phyloP scores from a whole-genome alignment of 208 protist species.

The Trypanosomatidae sp. region DNA sequence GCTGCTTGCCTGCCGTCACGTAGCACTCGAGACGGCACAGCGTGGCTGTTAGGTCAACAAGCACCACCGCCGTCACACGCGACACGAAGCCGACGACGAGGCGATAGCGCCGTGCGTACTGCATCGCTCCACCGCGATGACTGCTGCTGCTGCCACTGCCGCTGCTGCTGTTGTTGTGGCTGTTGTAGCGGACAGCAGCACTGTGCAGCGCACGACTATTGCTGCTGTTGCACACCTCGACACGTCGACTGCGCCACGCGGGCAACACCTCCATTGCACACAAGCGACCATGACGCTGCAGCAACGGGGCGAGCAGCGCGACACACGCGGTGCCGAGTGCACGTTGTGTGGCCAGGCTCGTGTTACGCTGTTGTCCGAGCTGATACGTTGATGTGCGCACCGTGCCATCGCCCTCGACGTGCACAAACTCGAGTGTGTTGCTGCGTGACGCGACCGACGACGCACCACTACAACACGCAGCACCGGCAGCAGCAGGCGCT shows the following conservation, averaged over 20 bases:
- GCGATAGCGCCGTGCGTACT: conserved; percentile 34
- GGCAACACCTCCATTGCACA: conserved; percentile 28
- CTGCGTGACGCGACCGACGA: conserved; percentile 15
- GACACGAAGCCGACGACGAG: conserved; percentile 35
- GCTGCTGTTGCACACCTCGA: conserved; percentile 56
- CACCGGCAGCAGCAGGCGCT: too few relatives aligned
- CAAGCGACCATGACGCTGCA: conserved; percentile 33
- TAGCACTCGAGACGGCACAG: conserved; percentile 48
- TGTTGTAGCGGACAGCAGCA: too few relatives aligned
- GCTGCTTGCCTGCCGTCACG: conserved; percentile 33
- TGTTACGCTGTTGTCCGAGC: conserved; percentile 43
- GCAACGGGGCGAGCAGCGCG: conserved; percentile 33
- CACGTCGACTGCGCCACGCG: conserved; percentile 25
- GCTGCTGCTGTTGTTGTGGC: too few relatives aligned
- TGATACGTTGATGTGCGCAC: conserved; percentile 45
- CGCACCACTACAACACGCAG: too few relatives aligned
- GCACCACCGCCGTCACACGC: conserved; percentile 37
- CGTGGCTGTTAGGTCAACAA: conserved; percentile 36
- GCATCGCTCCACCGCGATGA: conserved; percentile 23
- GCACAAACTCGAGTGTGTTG: conserved; percentile 55
- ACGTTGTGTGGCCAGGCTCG: conserved; percentile 46
- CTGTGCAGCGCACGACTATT: too few relatives aligned
- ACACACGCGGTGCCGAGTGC: conserved; percentile 16
- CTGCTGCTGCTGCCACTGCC: too few relatives aligned
- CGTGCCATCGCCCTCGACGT: conserved; percentile 58